A percentile compares a stretch with the other conserved stretches of the same genome.
Conservation (phyloP, 2,329 filamentous ascomycete genomes). For the Trichoderma cornu-damae region DNA sequence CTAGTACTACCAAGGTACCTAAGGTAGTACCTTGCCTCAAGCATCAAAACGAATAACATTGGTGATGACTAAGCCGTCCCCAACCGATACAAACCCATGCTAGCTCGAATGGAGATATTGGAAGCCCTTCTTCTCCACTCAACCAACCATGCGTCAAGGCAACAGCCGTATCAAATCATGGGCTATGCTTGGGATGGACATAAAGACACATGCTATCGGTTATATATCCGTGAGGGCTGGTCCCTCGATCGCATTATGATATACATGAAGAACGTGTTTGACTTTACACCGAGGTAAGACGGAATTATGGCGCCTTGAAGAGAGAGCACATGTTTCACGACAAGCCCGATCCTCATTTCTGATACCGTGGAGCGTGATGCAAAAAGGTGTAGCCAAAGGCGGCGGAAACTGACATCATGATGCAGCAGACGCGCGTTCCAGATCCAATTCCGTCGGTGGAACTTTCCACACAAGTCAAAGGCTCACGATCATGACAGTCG, state of each 20-base stretch:
- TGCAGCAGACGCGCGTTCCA: constrained; percentile 70
- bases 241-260: constrained; percentile 70
- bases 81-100: background rate
- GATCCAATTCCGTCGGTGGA: constrained; percentile 71
- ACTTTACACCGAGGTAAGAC: constrained; percentile 67
- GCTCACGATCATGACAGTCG: constrained; percentile 64
- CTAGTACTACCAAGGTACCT: too few relatives aligned
- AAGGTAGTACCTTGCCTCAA: too few relatives aligned
- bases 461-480: constrained; percentile 69
- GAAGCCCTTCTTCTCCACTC: background rate
- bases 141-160: constrained; percentile 1
- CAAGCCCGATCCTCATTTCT: background rate
- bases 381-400: background rate
- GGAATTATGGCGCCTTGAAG: background rate
- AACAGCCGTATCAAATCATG: constrained; percentile 32
- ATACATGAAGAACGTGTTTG: constrained; percentile 58
- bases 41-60: background rate
- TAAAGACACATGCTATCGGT: constrained; percentile 43
- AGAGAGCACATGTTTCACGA: background rate
- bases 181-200: constrained; percentile 45
- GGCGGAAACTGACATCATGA: constrained; percentile 21
- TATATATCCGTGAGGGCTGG: constrained; percentile 73
- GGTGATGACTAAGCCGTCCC: background rate
- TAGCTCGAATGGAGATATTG: background rate
- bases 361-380: background rate